Conservation (phyloP, 1,284 basidiomycete genomes). For the Tylopilus sp. region DNA sequence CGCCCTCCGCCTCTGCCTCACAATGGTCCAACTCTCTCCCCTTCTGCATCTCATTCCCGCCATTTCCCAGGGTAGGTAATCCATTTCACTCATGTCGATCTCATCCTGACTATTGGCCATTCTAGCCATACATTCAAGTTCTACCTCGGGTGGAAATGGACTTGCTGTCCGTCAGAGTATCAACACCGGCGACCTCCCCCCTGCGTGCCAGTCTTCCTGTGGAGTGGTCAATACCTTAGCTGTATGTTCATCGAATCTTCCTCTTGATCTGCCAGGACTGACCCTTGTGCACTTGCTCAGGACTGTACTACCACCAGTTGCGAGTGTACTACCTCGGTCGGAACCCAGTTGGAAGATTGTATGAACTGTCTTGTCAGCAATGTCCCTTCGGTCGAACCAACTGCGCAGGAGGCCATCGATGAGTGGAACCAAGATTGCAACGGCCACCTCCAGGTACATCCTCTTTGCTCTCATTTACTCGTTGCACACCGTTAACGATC, state of each 20-base stretch:
- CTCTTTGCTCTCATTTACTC: background rate
- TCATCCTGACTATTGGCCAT: slow-evolving; percentile 1
- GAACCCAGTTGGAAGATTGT: slow-evolving; percentile 27
- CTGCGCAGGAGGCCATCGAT: slow-evolving; percentile 18
- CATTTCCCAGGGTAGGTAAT: slow-evolving; percentile 25
- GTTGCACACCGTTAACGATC: background rate
- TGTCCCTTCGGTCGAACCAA: background rate
- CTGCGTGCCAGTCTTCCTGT: slow-evolving; percentile 35
- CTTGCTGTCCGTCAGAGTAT: slow-evolving; percentile 35
- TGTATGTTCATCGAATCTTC: slow-evolving; percentile 18
- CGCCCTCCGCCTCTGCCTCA: too few relatives aligned
- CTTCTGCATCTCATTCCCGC: slow-evolving; percentile 24
- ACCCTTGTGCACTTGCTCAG: slow-evolving; percentile 7
- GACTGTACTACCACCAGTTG: slow-evolving; percentile 21
- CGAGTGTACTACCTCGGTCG: slow-evolving; percentile 22
- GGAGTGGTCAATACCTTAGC: slow-evolving; percentile 27
- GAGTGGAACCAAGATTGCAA: slow-evolving; percentile 28
- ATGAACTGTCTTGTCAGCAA: slow-evolving; percentile 29
- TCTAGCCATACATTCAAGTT: slow-evolving; percentile 3
- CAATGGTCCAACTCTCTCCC: slow-evolving; percentile 36
- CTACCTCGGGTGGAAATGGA: slow-evolving; percentile 11
- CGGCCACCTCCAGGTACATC: slow-evolving; percentile 31
- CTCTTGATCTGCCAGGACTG: background rate
- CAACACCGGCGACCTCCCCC: slow-evolving; percentile 18
- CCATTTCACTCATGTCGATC: background rate